These are phyloP conservation scores for Scleroderma bovista DNA, from an alignment of 768 basidiomycete genomes.

Conservation along the genomic window DNA sequence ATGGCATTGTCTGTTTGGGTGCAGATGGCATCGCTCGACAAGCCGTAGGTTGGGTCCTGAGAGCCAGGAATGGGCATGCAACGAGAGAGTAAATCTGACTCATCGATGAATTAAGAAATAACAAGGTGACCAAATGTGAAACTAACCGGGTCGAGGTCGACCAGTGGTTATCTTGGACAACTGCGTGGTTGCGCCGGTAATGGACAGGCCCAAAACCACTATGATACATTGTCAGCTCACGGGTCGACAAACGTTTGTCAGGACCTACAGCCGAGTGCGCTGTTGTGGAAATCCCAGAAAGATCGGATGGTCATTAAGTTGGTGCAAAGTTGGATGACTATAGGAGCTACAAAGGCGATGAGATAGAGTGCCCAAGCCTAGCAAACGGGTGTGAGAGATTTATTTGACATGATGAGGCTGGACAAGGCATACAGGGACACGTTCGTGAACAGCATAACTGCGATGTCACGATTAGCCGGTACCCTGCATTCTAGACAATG, in stretches of 20 bases:
- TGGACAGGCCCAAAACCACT: constrained; percentile 69
- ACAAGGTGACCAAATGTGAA: neutral
- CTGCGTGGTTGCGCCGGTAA: constrained; percentile 81
- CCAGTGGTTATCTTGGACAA: constrained; percentile 84
- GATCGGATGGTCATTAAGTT: constrained; percentile 71
- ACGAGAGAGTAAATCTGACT: constrained; percentile 26
- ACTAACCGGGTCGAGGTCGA: constrained; percentile 76
- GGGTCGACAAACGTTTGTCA: constrained; percentile 15
- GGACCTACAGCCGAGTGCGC: constrained; percentile 40
- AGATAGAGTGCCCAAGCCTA: constrained; percentile 47
- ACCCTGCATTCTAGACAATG: neutral
- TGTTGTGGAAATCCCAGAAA: constrained; percentile 86
- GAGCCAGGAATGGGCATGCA: constrained; percentile 67
- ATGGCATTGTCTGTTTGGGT: constrained; percentile 56
- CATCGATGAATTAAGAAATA: neutral
- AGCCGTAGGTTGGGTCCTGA: constrained; percentile 62
- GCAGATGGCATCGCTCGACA: constrained; percentile 75
- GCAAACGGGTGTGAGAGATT: neutral
- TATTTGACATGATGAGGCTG: neutral
- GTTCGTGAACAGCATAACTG: constrained; percentile 70
- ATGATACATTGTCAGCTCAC: constrained; percentile 7
- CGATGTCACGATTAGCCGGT: constrained; percentile 6
- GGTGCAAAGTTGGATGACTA: constrained; percentile 62
- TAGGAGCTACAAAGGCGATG: constrained; percentile 58
- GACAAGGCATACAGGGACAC: constrained; percentile 56